phyloP scores from a whole-genome alignment of 2,329 filamentous ascomycete species.

The Aureobasidium leucospermi region DNA sequence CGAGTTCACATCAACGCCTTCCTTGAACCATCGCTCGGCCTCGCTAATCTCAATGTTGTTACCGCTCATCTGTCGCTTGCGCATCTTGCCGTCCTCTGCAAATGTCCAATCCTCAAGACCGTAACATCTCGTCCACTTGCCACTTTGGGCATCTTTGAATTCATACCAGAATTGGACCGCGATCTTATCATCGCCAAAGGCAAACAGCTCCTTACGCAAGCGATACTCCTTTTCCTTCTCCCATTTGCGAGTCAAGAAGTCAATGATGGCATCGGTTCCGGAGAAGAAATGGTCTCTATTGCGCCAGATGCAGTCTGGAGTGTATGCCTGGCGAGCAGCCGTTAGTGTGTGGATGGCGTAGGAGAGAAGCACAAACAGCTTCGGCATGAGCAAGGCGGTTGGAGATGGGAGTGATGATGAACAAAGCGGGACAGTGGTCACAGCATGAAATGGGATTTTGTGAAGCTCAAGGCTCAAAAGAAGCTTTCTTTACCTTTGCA shows the following conservation, averaged over 20 bases:
- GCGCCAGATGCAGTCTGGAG: slow-evolving; percentile 69
- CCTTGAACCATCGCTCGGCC: slow-evolving; percentile 60
- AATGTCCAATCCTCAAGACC: slow-evolving; percentile 78
- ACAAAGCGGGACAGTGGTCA: no score
- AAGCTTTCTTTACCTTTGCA: slow-evolving; percentile 9
- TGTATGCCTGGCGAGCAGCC: slow-evolving; percentile 56
- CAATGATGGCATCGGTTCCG: slow-evolving; percentile 60
- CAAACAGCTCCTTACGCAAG: slow-evolving; percentile 76
- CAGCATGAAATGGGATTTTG: no score
- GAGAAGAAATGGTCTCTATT: slow-evolving; percentile 65
- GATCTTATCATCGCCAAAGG: slow-evolving; percentile 67
- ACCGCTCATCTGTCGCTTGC: slow-evolving; percentile 67
- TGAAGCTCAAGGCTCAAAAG: neutral
- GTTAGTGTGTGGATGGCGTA: slow-evolving; percentile 51
- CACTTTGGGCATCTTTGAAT: slow-evolving; percentile 59
- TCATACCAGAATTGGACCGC: slow-evolving; percentile 92
- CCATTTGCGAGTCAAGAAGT: slow-evolving; percentile 69
- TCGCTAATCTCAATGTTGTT: slow-evolving; percentile 55
- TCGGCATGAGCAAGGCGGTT: neutral
- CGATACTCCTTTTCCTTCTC: slow-evolving; percentile 61
- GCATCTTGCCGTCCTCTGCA: slow-evolving; percentile 61
- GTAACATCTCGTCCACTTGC: slow-evolving; percentile 78
- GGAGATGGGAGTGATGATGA: no score
- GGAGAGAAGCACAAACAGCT: neutral
- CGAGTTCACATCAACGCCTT: slow-evolving; percentile 60